A percentile compares a stretch with the other conserved stretches of the same genome.
phyloP scores from a whole-genome alignment of 495 filamentous ascomycete genomes.

The Annulohypoxylon bovei region DNA sequence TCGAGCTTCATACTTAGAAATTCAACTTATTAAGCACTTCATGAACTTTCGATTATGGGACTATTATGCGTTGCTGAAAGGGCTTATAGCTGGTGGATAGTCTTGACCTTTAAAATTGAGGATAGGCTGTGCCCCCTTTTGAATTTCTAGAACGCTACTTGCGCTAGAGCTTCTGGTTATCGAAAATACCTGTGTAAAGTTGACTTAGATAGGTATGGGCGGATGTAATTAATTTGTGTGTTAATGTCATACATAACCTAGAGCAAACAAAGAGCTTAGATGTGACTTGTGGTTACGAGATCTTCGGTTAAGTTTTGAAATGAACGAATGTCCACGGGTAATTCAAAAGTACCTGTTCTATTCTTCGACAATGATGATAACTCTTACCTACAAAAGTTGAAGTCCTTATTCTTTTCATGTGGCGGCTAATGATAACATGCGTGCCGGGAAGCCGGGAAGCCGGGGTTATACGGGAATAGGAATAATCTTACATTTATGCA shows the following conservation, averaged over 20 bases:
- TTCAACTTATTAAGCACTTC: neutral
- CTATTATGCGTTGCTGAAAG: neutral
- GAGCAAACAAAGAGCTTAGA: too few species aligned
- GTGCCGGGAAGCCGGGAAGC: neutral
- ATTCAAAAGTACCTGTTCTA: neutral
- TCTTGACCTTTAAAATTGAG: neutral
- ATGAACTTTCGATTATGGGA: constrained; percentile 12
- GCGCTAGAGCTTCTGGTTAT: neutral
- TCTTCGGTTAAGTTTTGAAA: too few species aligned
- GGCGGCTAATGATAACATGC: neutral
- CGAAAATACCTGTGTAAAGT: neutral
- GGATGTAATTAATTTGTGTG: too few species aligned
- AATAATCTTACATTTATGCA: neutral
- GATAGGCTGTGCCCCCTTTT: neutral
- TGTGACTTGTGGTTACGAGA: too few species aligned
- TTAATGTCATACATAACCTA: too few species aligned
- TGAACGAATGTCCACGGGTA: too few species aligned
- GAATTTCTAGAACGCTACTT: neutral
- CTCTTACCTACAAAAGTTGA: neutral
- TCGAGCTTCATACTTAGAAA: too few species aligned
- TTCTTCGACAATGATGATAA: neutral
- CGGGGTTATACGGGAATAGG: neutral
- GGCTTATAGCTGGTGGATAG: neutral
- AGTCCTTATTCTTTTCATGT: neutral
- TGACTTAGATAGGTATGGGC: neutral